phyloP scores from a whole-genome alignment of 768 basidiomycete species.

The Gymnopilus dilepis region DNA sequence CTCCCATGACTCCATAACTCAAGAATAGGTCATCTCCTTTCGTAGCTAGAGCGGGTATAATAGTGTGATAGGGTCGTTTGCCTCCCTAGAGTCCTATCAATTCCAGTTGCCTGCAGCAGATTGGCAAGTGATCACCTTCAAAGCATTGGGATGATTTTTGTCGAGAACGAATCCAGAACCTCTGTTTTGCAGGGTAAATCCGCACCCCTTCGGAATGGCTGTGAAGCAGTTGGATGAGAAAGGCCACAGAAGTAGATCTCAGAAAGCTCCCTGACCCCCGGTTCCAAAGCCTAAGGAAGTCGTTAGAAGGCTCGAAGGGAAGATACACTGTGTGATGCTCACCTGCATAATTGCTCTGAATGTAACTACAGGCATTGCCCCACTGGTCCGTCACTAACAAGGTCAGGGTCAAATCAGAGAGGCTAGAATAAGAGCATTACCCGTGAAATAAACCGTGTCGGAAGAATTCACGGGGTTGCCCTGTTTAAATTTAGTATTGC shows the following conservation, averaged over 20 bases:
- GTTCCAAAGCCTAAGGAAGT: conserved; percentile 79
- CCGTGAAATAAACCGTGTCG: conserved; percentile 95
- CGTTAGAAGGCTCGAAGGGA: conserved; percentile 1
- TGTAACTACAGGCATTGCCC: conserved; percentile 90
- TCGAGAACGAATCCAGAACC: conserved; percentile 84
- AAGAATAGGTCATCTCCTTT: conserved; percentile 83
- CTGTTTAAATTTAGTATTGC: conserved; percentile 35
- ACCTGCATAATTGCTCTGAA: conserved; percentile 90
- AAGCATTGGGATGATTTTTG: conserved; percentile 83
- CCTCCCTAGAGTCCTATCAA: conserved; percentile 53
- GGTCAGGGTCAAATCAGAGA: background rate
- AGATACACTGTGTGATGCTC: conserved; percentile 22
- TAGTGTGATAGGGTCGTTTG: conserved; percentile 90
- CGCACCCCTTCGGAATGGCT: conserved; percentile 93
- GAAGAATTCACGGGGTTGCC: conserved; percentile 85
- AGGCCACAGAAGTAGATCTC: no score
- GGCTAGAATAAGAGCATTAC: conserved; percentile 36
- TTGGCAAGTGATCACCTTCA: conserved; percentile 54
- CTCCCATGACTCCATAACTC: conserved; percentile 92
- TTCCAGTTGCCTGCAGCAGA: background rate
- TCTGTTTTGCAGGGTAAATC: conserved; percentile 96
- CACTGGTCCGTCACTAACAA: conserved; percentile 77
- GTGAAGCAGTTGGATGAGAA: background rate
- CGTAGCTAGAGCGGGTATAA: conserved; percentile 89
- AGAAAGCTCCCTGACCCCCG: conserved; percentile 52